Conservation (phyloP, 192 early-diverging fungal species). For the Physocladia obscura region DNA sequence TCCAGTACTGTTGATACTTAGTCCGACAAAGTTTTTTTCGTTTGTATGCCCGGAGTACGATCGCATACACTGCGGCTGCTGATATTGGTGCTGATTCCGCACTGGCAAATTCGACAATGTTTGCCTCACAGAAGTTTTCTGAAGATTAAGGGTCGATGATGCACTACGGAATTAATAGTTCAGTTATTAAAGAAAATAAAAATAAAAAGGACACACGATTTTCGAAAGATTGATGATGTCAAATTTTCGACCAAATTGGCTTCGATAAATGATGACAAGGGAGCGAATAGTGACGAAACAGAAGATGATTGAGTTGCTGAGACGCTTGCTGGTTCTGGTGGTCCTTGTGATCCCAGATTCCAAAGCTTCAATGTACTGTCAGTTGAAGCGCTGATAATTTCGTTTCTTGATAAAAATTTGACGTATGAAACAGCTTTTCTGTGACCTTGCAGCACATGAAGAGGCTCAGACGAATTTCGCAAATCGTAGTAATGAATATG, state of each 20-base stretch:
- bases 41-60: slow-evolving; percentile 86
- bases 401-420: slow-evolving; percentile 73
- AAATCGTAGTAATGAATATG: slow-evolving; percentile 91
- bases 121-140: neutral
- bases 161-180: neutral
- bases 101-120: neutral
- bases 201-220: slow-evolving; percentile 1
- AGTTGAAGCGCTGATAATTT: slow-evolving; percentile 87
- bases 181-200: neutral
- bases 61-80: slow-evolving; percentile 52
- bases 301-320: neutral
- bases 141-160: neutral
- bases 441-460: slow-evolving; percentile 81
- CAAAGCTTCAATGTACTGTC: slow-evolving; percentile 90
- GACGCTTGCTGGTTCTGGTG: neutral
- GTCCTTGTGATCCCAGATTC: slow-evolving; percentile 45
- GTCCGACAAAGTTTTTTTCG: slow-evolving; percentile 96
- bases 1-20: slow-evolving; percentile 63
- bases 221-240: slow-evolving; percentile 3
- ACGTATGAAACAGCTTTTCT: slow-evolving; percentile 94
- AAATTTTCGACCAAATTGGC: slow-evolving; percentile 12
- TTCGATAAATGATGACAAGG: slow-evolving; percentile 18
- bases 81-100: slow-evolving; percentile 10
- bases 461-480: slow-evolving; percentile 66
- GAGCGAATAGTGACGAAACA: slow-evolving; percentile 7